These are phyloP conservation scores for Batkoa obscura DNA, from an alignment of 371 early-diverging fungal species.

Conservation along the genomic window DNA sequence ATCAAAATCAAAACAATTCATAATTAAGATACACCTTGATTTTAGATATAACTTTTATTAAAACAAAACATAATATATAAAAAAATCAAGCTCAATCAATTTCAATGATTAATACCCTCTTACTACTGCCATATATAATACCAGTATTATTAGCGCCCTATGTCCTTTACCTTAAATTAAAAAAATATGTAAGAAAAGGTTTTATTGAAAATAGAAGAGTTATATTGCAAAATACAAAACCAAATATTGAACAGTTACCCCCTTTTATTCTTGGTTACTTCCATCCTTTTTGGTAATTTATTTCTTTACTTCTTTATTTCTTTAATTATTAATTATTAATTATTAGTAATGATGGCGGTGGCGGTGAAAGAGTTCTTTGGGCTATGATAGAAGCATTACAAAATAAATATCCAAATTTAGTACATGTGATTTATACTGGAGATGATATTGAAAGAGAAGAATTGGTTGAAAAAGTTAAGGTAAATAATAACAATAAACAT, in stretches of 20 bases:
- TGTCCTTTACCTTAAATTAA: not conserved
- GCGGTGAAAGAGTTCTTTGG: constrained; percentile 94
- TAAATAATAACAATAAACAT: too few relatives aligned
- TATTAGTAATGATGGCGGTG: constrained; percentile 72
- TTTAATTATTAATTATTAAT: too few relatives aligned
- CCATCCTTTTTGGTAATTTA: constrained; percentile 60
- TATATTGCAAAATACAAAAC: not conserved
- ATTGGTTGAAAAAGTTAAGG: constrained; percentile 32
- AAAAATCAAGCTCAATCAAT: too few relatives aligned
- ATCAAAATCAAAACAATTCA: too few relatives aligned
- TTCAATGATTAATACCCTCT: too few relatives aligned
- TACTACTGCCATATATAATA: not conserved
- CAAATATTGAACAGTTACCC: not conserved
- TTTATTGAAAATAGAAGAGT: not conserved
- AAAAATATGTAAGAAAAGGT: not conserved
- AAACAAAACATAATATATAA: too few relatives aligned
- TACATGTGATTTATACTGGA: constrained; percentile 65
- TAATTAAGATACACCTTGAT: too few relatives aligned
- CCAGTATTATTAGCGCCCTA: not conserved
- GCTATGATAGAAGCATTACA: constrained; percentile 58
- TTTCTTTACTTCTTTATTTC: too few relatives aligned
- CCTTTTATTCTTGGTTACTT: constrained; percentile 44
- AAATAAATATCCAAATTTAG: constrained; percentile 28
- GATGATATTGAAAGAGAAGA: constrained; percentile 28
- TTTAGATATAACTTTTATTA: too few relatives aligned